phyloP scores from a whole-genome alignment of 1,284 basidiomycete genomes.

The Trichosporon ovoides region DNA sequence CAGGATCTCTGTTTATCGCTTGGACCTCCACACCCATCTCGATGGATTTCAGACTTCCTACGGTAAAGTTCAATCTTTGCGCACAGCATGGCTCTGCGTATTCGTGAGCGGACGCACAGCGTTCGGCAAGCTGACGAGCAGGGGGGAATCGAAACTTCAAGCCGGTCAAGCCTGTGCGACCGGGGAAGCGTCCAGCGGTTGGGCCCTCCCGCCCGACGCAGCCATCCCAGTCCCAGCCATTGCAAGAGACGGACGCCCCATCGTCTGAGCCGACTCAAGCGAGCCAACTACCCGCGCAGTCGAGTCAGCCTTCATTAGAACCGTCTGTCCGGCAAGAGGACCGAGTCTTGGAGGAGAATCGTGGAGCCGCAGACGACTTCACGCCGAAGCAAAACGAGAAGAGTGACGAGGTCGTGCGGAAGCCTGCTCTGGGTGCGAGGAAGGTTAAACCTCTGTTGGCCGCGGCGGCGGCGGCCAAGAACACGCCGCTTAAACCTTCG shows the following conservation, averaged over 20 bases:
- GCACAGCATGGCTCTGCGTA: constrained; percentile 23
- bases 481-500: background rate
- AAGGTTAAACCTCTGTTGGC: background rate
- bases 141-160: constrained; percentile 35
- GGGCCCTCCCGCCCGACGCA: constrained; percentile 2
- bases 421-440: background rate
- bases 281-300: background rate
- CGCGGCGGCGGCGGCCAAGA: background rate
- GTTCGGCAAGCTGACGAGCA: background rate
- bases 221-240: background rate
- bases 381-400: background rate
- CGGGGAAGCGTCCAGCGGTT: constrained; percentile 10
- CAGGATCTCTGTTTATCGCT: background rate
- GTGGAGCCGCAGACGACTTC: background rate
- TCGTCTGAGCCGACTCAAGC: background rate
- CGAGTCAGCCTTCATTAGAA: background rate
- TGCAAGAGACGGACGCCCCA: background rate
- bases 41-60: background rate
- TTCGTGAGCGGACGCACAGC: constrained; percentile 12
- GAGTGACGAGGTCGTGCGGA: background rate
- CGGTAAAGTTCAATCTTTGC: background rate
- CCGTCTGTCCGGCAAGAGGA: background rate
- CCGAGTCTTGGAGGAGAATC: background rate
- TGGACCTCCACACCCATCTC: constrained; percentile 1
- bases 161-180: constrained; percentile 23